Percentiles rank a stretch among this genome's conserved stretches.
Conservation (phyloP, 805 yeast genomes). For the Starmerella sirachaensis region DNA sequence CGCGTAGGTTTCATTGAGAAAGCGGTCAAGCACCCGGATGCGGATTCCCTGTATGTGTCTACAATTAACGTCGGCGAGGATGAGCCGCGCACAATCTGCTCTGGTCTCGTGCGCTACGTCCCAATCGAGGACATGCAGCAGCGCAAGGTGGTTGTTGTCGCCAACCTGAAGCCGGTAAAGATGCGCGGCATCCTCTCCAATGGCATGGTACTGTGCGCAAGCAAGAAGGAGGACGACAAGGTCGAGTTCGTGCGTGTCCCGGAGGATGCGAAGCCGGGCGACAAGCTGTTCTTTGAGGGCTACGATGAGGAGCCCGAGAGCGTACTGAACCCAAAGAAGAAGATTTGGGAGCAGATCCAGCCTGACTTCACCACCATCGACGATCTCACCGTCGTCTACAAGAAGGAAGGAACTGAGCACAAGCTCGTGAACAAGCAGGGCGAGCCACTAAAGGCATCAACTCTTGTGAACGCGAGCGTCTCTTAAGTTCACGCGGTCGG, state of each 20-base stretch:
- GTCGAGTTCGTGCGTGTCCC: constrained; percentile 97
- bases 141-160: constrained; percentile 79
- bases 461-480: constrained; percentile 67
- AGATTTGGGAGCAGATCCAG: constrained; percentile 91
- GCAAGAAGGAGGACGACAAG: constrained; percentile 40
- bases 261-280: constrained; percentile 85
- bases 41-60: constrained; percentile 90
- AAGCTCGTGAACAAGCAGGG: constrained; percentile 73
- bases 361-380: constrained; percentile 79
- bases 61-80: constrained; percentile 94
- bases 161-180: constrained; percentile 92
- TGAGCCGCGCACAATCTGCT: constrained; percentile 96
- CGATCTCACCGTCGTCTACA: constrained; percentile 63
- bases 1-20: constrained; percentile 95
- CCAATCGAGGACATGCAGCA: constrained; percentile 93
- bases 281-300: constrained; percentile 88
- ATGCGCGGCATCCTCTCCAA: constrained; percentile 95
- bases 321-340: constrained; percentile 94
- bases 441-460: constrained; percentile 57
- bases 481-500: no score
- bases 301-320: constrained; percentile 81
- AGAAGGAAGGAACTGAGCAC: constrained; percentile 57
- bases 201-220: constrained; percentile 94
- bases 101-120: constrained; percentile 83
- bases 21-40: constrained; percentile 95